Percentiles rank a stretch among this genome's conserved stretches.
Evolutionary conservation across 805 yeast genomes (phyloP).

Genomic region (Kuraishia floccosa): DNA sequence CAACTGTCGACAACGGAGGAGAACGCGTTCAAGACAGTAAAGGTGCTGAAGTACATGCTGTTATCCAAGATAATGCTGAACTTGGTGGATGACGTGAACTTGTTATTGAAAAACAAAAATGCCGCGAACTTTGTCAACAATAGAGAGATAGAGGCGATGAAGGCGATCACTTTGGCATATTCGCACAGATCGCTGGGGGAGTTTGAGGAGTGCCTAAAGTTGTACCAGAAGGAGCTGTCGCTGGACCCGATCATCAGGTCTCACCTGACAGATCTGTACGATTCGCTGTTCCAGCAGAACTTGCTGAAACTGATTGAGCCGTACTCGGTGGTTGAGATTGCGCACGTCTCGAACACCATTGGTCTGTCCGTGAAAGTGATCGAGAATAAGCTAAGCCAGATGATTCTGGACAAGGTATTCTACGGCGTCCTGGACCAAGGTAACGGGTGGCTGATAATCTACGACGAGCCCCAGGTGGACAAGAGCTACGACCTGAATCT

Average conservation of each 20-base stretch:
- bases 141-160: slow-evolving; percentile 90
- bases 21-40: slow-evolving; percentile 52
- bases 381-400: slow-evolving; percentile 90
- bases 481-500: slow-evolving; percentile 81
- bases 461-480: slow-evolving; percentile 81
- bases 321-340: slow-evolving; percentile 88
- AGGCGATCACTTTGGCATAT: slow-evolving; percentile 83
- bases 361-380: slow-evolving; percentile 83
- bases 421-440: slow-evolving; percentile 97
- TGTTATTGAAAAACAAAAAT: slow-evolving; percentile 62
- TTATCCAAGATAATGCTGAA: slow-evolving; percentile 90
- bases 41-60: slow-evolving; percentile 84
- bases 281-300: slow-evolving; percentile 86
- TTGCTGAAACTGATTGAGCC: slow-evolving; percentile 92
- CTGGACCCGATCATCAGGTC: slow-evolving; percentile 82
- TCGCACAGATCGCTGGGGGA: slow-evolving; percentile 83
- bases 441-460: slow-evolving; percentile 91
- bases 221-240: slow-evolving; percentile 65
- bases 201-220: slow-evolving; percentile 71
- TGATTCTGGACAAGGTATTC: slow-evolving; percentile 93
- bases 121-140: slow-evolving; percentile 34
- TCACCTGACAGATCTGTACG: slow-evolving; percentile 88
- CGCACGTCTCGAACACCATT: slow-evolving; percentile 77
- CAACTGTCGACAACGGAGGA: slow-evolving; percentile 37
- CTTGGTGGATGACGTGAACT: slow-evolving; percentile 73